Percentiles rank a stretch among this genome's conserved stretches.
Evolutionary conservation across 129 eudicot genomes (phyloP).

Genomic region (Solidago caesia): DNA sequence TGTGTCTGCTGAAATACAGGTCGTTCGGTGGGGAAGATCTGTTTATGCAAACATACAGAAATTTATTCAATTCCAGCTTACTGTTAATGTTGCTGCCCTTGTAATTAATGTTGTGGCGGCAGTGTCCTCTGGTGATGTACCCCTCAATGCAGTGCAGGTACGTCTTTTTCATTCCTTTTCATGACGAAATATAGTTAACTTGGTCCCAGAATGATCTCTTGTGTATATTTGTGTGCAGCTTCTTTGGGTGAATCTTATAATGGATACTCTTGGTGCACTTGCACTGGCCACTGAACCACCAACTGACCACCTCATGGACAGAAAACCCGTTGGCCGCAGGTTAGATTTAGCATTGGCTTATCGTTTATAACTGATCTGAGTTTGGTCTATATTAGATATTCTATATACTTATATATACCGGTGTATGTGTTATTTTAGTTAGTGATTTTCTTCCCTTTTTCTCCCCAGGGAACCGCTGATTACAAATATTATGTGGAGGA

Average conservation of each 20-base stretch:
- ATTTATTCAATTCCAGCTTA: constrained; percentile 87
- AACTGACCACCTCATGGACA: constrained; percentile 83
- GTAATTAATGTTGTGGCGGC: constrained; percentile 88
- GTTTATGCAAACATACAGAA: constrained; percentile 90
- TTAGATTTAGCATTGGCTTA: constrained; percentile 18
- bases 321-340: constrained; percentile 97
- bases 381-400: too few species aligned
- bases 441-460: neutral
- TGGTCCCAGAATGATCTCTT: neutral
- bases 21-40: constrained; percentile 88
- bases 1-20: constrained; percentile 40
- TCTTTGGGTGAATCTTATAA: constrained; percentile 94
- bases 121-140: constrained; percentile 84
- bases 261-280: constrained; percentile 98
- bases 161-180: constrained; percentile 6
- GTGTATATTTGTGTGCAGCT: constrained; percentile 49
- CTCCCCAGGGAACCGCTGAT: constrained; percentile 81
- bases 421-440: neutral
- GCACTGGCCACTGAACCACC: constrained; percentile 98
- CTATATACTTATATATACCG: too few species aligned
- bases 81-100: constrained; percentile 87
- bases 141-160: constrained; percentile 93
- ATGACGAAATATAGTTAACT: neutral
- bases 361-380: too few species aligned
- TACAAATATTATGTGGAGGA: constrained; percentile 97